These are phyloP conservation scores for Austroboletus rostrupii DNA, from an alignment of 1,284 basidiomycete genomes.

Conservation along the genomic window DNA sequence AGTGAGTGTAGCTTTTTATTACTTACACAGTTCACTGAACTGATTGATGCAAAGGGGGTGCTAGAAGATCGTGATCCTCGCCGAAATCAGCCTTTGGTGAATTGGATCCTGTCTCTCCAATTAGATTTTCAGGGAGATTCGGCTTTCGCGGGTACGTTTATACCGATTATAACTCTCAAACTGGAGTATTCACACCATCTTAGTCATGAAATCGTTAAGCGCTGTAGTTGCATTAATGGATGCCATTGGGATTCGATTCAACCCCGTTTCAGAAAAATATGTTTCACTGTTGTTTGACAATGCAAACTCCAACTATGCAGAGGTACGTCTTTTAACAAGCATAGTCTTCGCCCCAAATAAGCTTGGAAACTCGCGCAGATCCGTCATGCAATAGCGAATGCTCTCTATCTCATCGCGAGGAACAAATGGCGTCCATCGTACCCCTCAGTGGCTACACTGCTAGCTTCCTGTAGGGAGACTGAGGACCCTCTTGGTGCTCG, in stretches of 20 bases:
- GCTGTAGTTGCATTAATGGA: conserved; percentile 60
- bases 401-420: conserved; percentile 59
- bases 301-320: conserved; percentile 78
- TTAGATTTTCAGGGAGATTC: conserved; percentile 81
- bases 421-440: conserved; percentile 78
- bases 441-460: conserved; percentile 59
- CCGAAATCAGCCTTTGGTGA: conserved; percentile 71
- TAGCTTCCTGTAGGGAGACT: conserved; percentile 56
- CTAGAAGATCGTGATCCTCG: conserved; percentile 80
- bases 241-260: conserved; percentile 58
- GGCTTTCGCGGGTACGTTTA: conserved; percentile 63
- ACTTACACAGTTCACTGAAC: conserved; percentile 3
- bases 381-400: conserved; percentile 66
- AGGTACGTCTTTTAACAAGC: conserved; percentile 44
- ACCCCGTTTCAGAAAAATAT: conserved; percentile 64
- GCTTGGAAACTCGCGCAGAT: conserved; percentile 43
- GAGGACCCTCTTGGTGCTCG: conserved; percentile 65
- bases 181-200: conserved; percentile 9
- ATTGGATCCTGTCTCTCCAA: conserved; percentile 76
- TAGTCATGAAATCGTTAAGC: conserved; percentile 69
- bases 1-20: conserved; percentile 31
- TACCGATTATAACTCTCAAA: background rate
- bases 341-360: conserved; percentile 4
- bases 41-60: conserved; percentile 20
- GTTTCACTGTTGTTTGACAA: conserved; percentile 71